Base-by-base conservation (phyloP, 805 yeast species). In the Starmerella powellii region DNA sequence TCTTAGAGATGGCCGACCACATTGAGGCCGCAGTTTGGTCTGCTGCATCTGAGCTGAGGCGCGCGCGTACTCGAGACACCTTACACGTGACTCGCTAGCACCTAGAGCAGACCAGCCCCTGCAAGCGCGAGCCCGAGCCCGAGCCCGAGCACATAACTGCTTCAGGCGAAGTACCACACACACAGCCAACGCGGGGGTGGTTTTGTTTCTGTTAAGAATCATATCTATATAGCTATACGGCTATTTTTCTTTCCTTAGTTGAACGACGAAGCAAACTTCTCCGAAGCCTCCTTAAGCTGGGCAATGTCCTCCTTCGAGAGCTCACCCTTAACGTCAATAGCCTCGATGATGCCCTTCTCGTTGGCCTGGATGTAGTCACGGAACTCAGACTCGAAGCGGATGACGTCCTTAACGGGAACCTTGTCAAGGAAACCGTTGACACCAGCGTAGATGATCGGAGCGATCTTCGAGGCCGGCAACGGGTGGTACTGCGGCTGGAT, bases 381-480 rank as follows among this genome's bases (percentile, higher is more conserved):
- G 87, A 87, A 91, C 62, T 85, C 78, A 60, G 76, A 71, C 80
- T 91, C 99, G 65, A 83, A 91, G 66, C 81, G 83, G 66, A 72
- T 85, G 62, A 91, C 77, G 70, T 84, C 81, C 65, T 79, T 77
- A 57, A 88, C 71, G 57, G 91, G 82, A 60, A 91, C 64, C 58
- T 70, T 63, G 68, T 91, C 99, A 65, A 91, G 80, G 87, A 64
- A 86, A 78, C 99, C 99, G 80, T 88, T 87, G 64, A 93, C 98
- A 88, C 99, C 99, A 55, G 97, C 98, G 78, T 68, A 91, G 66
- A 91, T 86, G 66, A 86, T 73, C 66, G 98, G 98, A 54, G 93
- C 98, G 76, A 86, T 95, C 73, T 88, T 95, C 73, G 91, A 96
- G 63, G 97, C 94, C 66, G 95, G 80, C 65, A 88, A 73, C 68